Evolutionary conservation across 2,329 filamentous ascomycete genomes (phyloP).

Genomic region (Xylariomycetidae sp.): DNA sequence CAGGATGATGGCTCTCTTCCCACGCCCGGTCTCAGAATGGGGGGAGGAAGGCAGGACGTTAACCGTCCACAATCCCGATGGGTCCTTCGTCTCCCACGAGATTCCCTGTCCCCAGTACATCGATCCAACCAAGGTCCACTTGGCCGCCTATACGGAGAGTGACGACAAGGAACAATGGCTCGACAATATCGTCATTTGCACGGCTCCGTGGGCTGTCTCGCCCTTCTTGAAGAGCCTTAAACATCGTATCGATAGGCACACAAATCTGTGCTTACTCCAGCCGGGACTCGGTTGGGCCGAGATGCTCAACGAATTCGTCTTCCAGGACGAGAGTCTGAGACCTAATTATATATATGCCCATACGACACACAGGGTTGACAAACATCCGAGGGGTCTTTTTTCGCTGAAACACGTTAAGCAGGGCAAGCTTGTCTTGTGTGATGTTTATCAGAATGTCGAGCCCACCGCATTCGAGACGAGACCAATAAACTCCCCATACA

Average conservation of each 20-base stretch:
- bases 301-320: conserved; percentile 65
- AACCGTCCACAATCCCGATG: conserved; percentile 37
- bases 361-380: conserved; percentile 40
- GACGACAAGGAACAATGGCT: conserved; percentile 8
- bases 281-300: conserved; percentile 85
- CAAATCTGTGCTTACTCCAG: conserved; percentile 71
- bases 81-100: too few relatives aligned
- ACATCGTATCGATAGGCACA: conserved; percentile 44
- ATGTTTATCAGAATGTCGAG: too few relatives aligned
- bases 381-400: too few relatives aligned
- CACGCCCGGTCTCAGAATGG: conserved; percentile 40
- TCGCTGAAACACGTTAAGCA: conserved; percentile 38
- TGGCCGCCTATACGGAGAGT: neutral
- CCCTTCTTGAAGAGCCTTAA: conserved; percentile 15
- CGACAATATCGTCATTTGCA: conserved; percentile 23
- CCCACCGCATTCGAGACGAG: too few relatives aligned
- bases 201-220: conserved; percentile 8
- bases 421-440: conserved; percentile 10
- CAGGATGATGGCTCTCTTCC: conserved; percentile 56
- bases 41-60: conserved; percentile 38
- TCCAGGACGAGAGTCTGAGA: conserved; percentile 57
- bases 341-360: conserved; percentile 75
- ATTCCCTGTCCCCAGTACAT: conserved; percentile 20
- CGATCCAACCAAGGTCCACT: neutral
- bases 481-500: conserved; percentile 17